Evolutionary conservation across 768 basidiomycete species (phyloP).

Genomic region (Gymnopilus dilepis): DNA sequence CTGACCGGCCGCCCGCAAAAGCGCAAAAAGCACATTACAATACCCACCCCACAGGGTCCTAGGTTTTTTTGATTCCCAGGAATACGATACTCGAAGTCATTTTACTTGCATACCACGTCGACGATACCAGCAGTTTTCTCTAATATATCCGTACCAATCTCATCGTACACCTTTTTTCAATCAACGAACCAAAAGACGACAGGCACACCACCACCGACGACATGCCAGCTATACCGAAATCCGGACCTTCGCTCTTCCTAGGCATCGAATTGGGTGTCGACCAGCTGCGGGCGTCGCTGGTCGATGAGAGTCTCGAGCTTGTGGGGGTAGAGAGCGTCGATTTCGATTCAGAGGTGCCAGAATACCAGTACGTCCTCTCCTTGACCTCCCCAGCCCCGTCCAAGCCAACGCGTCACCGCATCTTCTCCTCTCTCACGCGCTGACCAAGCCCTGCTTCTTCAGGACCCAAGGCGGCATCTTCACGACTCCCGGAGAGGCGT

Average conservation of each 20-base stretch:
- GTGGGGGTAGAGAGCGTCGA: constrained; percentile 84
- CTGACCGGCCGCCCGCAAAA: background rate
- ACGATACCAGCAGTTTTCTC: constrained; percentile 29
- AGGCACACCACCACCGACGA: constrained; percentile 16
- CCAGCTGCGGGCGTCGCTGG: constrained; percentile 81
- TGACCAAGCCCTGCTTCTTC: constrained; percentile 7
- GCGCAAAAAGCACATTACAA: constrained; percentile 18
- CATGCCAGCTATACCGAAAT: constrained; percentile 52
- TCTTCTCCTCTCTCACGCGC: background rate
- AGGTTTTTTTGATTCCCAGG: constrained; percentile 4
- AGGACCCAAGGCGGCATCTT: constrained; percentile 89
- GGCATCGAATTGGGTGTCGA: constrained; percentile 87
- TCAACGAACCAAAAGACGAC: constrained; percentile 7
- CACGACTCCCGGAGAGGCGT: constrained; percentile 85
- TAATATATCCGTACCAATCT: constrained; percentile 38
- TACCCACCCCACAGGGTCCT: constrained; percentile 18
- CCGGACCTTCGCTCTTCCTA: constrained; percentile 67
- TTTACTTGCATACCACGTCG: constrained; percentile 32
- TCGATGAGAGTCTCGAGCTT: constrained; percentile 83
- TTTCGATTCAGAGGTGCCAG: constrained; percentile 79
- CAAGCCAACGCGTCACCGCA: constrained; percentile 7
- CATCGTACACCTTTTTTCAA: background rate
- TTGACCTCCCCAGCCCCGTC: constrained; percentile 10
- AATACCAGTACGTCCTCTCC: constrained; percentile 72
- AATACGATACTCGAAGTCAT: constrained; percentile 19